Percentiles rank a stretch among this genome's conserved stretches.
Conservation (phyloP, 805 yeast species). For the Barnettozyma salicaria region DNA sequence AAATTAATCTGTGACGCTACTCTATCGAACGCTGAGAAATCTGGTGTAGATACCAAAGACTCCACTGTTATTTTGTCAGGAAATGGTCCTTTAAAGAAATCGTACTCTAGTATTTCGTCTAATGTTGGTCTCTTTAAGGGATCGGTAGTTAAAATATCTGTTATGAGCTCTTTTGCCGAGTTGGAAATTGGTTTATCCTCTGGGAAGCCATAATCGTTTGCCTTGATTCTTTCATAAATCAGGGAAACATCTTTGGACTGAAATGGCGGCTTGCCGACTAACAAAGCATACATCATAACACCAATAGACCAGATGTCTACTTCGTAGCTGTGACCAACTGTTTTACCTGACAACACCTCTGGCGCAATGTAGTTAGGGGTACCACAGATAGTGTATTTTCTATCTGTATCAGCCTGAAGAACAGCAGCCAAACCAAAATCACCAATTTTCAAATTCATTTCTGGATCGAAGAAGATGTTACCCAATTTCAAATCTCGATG, state of each 20-base stretch:
- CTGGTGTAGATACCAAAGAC: slow-evolving; percentile 60
- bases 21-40: slow-evolving; percentile 45
- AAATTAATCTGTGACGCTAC: slow-evolving; percentile 65
- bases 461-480: slow-evolving; percentile 87
- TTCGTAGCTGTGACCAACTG: slow-evolving; percentile 85
- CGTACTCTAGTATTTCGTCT: slow-evolving; percentile 70
- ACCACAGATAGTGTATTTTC: slow-evolving; percentile 93
- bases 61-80: slow-evolving; percentile 63
- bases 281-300: slow-evolving; percentile 88
- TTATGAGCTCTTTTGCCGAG: slow-evolving; percentile 69
- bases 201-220: slow-evolving; percentile 77
- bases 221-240: slow-evolving; percentile 87
- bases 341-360: slow-evolving; percentile 86
- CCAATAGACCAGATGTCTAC: slow-evolving; percentile 99
- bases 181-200: slow-evolving; percentile 54
- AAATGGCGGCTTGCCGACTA: slow-evolving; percentile 95
- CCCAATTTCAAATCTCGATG: slow-evolving; percentile 96
- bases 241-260: slow-evolving; percentile 92
- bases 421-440: slow-evolving; percentile 98
- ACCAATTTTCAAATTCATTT: slow-evolving; percentile 93
- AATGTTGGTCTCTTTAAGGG: slow-evolving; percentile 80
- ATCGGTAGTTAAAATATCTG: slow-evolving; percentile 65
- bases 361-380: slow-evolving; percentile 99
- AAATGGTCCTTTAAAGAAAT: slow-evolving; percentile 84
- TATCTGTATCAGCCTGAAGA: slow-evolving; percentile 61